phyloP scores from a whole-genome alignment of 2,329 filamentous ascomycete species.

The Colletotrichum melonis region DNA sequence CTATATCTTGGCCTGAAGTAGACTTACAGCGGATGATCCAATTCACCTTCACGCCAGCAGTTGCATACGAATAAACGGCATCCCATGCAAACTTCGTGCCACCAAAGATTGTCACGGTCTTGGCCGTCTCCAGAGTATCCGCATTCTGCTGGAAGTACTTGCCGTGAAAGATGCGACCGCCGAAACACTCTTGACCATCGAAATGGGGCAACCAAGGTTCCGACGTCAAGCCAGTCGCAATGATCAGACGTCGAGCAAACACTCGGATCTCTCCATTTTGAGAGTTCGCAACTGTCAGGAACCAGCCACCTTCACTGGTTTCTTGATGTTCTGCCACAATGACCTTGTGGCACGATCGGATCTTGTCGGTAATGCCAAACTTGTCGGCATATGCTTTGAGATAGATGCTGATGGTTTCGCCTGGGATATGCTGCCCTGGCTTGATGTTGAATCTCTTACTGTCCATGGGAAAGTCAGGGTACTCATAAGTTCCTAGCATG shows the following conservation, averaged over 20 bases:
- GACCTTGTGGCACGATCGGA: slow-evolving; percentile 55
- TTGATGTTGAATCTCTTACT: slow-evolving; percentile 61
- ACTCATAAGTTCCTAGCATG: slow-evolving; percentile 78
- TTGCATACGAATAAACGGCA: slow-evolving; percentile 70
- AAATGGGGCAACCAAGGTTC: slow-evolving; percentile 59
- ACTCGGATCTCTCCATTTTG: slow-evolving; percentile 41
- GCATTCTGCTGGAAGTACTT: slow-evolving; percentile 56
- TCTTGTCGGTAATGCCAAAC: slow-evolving; percentile 52
- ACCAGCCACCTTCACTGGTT: slow-evolving; percentile 51
- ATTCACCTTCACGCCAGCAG: slow-evolving; percentile 64
- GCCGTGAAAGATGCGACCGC: slow-evolving; percentile 59
- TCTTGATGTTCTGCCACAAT: slow-evolving; percentile 54
- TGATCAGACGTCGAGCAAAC: slow-evolving; percentile 57
- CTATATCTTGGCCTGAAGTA: not conserved
- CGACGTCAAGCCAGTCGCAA: slow-evolving; percentile 68
- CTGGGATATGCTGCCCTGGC: slow-evolving; percentile 59
- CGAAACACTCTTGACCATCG: slow-evolving; percentile 58
- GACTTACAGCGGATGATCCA: slow-evolving; percentile 66
- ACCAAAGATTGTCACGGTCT: slow-evolving; percentile 67
- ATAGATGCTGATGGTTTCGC: slow-evolving; percentile 58
- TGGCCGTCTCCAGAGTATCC: slow-evolving; percentile 53
- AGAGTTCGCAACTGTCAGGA: slow-evolving; percentile 44
- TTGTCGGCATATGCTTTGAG: slow-evolving; percentile 55
- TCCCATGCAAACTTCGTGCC: slow-evolving; percentile 75
- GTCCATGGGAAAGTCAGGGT: slow-evolving; percentile 78